Base-by-base conservation (phyloP, 2,329 filamentous ascomycete species). In the Colletotrichum sp. region DNA sequence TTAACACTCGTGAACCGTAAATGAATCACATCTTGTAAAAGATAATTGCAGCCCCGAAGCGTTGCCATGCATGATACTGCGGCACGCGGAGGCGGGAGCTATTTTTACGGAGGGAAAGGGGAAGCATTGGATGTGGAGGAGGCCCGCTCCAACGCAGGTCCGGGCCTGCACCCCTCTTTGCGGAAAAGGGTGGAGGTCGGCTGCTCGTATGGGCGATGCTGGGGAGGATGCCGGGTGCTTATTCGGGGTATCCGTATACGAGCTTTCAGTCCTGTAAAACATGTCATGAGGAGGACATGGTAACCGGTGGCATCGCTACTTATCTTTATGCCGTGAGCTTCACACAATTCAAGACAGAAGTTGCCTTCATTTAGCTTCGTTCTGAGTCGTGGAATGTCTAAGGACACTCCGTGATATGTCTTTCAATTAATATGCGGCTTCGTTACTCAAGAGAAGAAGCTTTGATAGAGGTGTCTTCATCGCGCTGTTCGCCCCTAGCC, bases 91-190 rank as follows among this genome's bases (percentile, higher is more conserved):
- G n/a, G 55, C 55, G 26, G 39, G n/a, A 52, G 64, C 39, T 52
- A 24, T 49, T 66, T 55, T 52, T 66, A 66, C 64, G 39, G 32
- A 26, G 62, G 28, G 39, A 66, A 28, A 34, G 18, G 39, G 64
- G 64, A 59, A 26, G 55, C 21, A 30, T 59, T 59, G 21, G 0
- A 30, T 30, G 55, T 59, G 55, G 55, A 59, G 21, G 26, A 1
- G 55, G 55, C 64, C 64, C 64, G 64, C 64, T 52, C 24, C 64
- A 32, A 66, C 39, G 64, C 64, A 66, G 64, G 39, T 55, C 64
- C 64, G 26, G 59, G 64, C 39, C 36, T 28, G 24, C 64, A 26
- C 63, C 63, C 15, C 63, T 26, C 34, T 66, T 66, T 21, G 36
- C 63, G 13, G 21, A 16, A 64, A 64, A 30, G 18, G 30, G 32